Evolutionary conservation across 345 rosid species (phyloP).

Genomic region (Microthlaspi erraticum): DNA sequence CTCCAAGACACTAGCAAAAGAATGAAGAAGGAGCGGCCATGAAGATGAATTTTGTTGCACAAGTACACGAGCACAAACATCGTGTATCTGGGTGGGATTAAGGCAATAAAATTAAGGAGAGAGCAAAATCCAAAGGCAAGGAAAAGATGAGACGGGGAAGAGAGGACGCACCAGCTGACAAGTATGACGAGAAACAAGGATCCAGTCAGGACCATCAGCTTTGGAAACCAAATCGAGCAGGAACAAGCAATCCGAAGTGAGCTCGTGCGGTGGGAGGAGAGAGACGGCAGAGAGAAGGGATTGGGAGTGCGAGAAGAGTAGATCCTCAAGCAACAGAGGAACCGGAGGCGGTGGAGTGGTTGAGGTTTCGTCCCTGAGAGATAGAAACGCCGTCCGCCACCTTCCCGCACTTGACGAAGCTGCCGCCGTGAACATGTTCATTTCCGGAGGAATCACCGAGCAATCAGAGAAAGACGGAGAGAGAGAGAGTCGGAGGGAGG

Average conservation of each 20-base stretch:
- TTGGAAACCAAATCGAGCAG: slow-evolving; percentile 66
- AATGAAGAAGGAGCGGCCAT: slow-evolving; percentile 60
- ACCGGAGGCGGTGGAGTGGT: slow-evolving; percentile 57
- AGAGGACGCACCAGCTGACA: slow-evolving; percentile 62
- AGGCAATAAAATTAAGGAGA: slow-evolving; percentile 9
- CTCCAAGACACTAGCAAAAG: slow-evolving; percentile 54
- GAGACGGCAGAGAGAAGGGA: slow-evolving; percentile 65
- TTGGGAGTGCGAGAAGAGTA: slow-evolving; percentile 66
- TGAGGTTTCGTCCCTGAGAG: slow-evolving; percentile 77
- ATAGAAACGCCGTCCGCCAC: slow-evolving; percentile 89
- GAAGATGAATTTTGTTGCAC: slow-evolving; percentile 61
- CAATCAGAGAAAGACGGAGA: background rate
- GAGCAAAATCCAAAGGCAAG: background rate
- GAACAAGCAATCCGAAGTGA: slow-evolving; percentile 69
- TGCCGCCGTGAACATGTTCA: slow-evolving; percentile 38
- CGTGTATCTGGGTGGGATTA: slow-evolving; percentile 57
- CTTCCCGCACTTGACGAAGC: slow-evolving; percentile 50
- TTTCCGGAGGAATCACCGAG: background rate
- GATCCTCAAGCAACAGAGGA: slow-evolving; percentile 59
- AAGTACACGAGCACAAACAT: slow-evolving; percentile 56
- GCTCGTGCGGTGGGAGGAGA: slow-evolving; percentile 79
- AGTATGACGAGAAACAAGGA: slow-evolving; percentile 49
- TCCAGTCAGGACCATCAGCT: slow-evolving; percentile 48
- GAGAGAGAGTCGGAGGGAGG: background rate
- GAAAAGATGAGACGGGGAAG: background rate